phyloP scores from a whole-genome alignment of 179 eudicot genomes.

The Carnegiea gigantea region DNA sequence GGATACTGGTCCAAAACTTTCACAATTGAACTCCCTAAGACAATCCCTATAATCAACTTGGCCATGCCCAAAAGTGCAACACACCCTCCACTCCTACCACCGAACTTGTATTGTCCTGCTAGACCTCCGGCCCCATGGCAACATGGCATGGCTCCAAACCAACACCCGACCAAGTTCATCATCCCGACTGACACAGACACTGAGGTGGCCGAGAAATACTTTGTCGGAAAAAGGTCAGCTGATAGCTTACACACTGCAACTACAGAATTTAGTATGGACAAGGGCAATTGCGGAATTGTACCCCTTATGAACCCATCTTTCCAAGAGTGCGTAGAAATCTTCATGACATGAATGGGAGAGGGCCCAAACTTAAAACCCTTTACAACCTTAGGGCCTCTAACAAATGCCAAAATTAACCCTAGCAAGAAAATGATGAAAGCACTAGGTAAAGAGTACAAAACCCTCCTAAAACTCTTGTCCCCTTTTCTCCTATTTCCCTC shows the following conservation, averaged over 20 bases:
- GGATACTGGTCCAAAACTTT: constrained; percentile 71
- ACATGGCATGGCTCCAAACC: constrained; percentile 93
- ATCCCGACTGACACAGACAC: constrained; percentile 68
- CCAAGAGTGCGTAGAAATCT: constrained; percentile 65
- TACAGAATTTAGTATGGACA: constrained; percentile 76
- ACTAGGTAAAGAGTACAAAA: constrained; percentile 61
- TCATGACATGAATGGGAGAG: constrained; percentile 38
- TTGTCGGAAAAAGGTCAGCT: constrained; percentile 69
- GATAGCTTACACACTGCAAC: constrained; percentile 84
- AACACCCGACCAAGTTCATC: constrained; percentile 85
- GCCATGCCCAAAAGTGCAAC: constrained; percentile 73
- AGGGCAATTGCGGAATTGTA: constrained; percentile 80
- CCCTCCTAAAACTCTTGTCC: constrained; percentile 30
- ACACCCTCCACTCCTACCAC: constrained; percentile 90
- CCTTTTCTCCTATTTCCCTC: constrained; percentile 17
- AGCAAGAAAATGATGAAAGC: constrained; percentile 70
- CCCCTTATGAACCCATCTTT: constrained; percentile 84
- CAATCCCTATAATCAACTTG: constrained; percentile 61
- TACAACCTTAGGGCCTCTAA: constrained; percentile 54
- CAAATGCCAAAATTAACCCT: constrained; percentile 59
- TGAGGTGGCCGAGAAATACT: constrained; percentile 64
- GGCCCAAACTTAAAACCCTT: constrained; percentile 74
- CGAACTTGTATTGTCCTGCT: constrained; percentile 96
- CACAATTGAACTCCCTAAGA: constrained; percentile 68
- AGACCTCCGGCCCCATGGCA: constrained; percentile 97